These are phyloP conservation scores for Penicillium malachiteum DNA, from an alignment of 495 filamentous ascomycete genomes.

Conservation along the genomic window DNA sequence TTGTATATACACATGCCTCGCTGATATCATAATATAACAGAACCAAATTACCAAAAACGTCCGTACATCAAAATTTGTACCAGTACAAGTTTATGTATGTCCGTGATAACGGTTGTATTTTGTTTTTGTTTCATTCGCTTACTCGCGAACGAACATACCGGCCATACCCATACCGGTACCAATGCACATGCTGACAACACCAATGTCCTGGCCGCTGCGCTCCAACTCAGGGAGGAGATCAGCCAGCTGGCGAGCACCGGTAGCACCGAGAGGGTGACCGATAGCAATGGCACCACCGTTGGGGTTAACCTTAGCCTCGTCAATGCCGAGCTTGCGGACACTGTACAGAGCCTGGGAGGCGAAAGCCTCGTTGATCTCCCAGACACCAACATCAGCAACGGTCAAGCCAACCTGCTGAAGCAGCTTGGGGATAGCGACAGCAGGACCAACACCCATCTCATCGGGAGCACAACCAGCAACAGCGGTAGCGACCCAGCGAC, in stretches of 20 bases:
- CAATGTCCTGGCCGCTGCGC: conserved; percentile 62
- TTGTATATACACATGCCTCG: conserved; percentile 31
- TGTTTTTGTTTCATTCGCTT: conserved; percentile 22
- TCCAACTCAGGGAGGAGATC: conserved; percentile 70
- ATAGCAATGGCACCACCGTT: conserved; percentile 92
- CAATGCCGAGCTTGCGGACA: conserved; percentile 68
- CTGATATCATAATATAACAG: conserved; percentile 28
- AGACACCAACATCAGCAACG: conserved; percentile 73
- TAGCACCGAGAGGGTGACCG: conserved; percentile 90
- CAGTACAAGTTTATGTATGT: background rate
- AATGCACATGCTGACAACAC: conserved; percentile 84
- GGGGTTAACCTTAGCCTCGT: conserved; percentile 73
- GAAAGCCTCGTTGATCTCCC: conserved; percentile 97
- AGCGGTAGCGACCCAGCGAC: conserved; percentile 71
- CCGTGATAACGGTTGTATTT: background rate
- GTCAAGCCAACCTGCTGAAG: conserved; percentile 62
- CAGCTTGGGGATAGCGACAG: conserved; percentile 80
- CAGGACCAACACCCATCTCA: conserved; percentile 92
- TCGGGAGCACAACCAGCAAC: conserved; percentile 78
- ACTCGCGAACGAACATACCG: conserved; percentile 80
- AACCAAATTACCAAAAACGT: conserved; percentile 6
- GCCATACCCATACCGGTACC: conserved; percentile 94
- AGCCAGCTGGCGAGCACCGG: conserved; percentile 77
- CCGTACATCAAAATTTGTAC: conserved; percentile 9
- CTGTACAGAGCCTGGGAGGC: conserved; percentile 86